Evolutionary conservation across 345 rosid species (phyloP).

Genomic region (Murraya koenigii): DNA sequence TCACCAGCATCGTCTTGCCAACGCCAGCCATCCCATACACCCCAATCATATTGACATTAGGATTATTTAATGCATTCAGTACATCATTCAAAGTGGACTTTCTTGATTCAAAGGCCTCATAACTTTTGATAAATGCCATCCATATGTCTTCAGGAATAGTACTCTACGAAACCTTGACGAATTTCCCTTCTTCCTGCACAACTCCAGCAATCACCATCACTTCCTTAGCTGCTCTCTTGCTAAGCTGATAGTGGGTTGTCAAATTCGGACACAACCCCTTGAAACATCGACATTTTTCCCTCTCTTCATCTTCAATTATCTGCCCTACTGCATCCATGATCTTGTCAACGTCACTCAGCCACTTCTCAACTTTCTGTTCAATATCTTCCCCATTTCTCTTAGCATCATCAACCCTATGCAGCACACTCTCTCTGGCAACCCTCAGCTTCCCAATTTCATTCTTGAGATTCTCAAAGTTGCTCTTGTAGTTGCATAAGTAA

Average conservation of each 20-base stretch:
- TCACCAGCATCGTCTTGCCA: background rate
- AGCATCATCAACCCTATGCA: background rate
- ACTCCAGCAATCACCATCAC: background rate
- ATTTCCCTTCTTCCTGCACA: background rate
- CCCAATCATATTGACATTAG: background rate
- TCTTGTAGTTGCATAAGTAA: background rate
- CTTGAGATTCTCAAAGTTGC: background rate
- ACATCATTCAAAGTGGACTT: background rate
- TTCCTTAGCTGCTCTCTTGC: background rate
- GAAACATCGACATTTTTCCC: background rate
- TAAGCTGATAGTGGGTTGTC: background rate
- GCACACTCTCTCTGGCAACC: background rate
- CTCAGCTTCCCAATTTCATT: background rate
- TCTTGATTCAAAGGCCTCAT: too few species aligned
- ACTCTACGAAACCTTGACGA: background rate
- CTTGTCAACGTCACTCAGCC: background rate
- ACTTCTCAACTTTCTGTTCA: background rate
- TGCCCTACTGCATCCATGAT: background rate
- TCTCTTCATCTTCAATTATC: background rate
- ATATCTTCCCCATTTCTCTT: background rate
- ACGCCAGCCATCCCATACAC: background rate
- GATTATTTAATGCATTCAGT: background rate
- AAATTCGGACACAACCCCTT: background rate
- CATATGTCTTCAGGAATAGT: background rate
- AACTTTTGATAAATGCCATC: background rate